Evolutionary conservation across 169 alveolate species (phyloP), one percentile per base, ranked within the genome.

Genomic region (Cryptosporidium bovis): DNA sequence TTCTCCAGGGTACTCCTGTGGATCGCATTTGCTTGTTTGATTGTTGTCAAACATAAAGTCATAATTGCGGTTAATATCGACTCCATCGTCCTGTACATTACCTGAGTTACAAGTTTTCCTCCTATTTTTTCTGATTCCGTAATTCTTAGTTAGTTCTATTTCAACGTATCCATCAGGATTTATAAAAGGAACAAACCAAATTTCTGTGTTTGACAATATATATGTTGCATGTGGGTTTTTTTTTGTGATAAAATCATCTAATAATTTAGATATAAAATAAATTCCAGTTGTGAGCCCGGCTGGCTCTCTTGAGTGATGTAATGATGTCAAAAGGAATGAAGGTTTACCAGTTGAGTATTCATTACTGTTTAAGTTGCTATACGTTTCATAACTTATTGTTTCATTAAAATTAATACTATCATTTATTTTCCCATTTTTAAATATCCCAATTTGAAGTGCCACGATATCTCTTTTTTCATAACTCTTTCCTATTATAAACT

Each of bases 101-200:
- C 71, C 64, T 16, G 68, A 58, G 31, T 71, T 51, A 51, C 91
- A 83, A 10, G 91, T 83, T 33, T 71, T 71, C 16, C 91, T 65
- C 31, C 53, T 71, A 53, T 83, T 83, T 50, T 83, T 83, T 16
- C 91, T 71, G 12, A 83, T 66, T 24, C 66, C 65, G 34, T 24
- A 65, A 48, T 44, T 40, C 29, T 60, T 48, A 24, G 68, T 62
- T n/a, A 46, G n/a, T 51, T 83, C 91, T 6, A 85, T 68, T 33
- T 82, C 89, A 16, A 51, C 91, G 66, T 82, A 90, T 44, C 91
- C 92, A 77, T 90, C 92, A 15, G 92, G 92, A 64, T 90, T 90
- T 29, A 90, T 82, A 58, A 60, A 51, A 12, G 92, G 92, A 0
- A 90, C 53, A 24, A 65, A 68, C 84, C 87, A 83, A 55, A 82